phyloP scores from a whole-genome alignment of 2,329 filamentous ascomycete genomes.

The Rhynchosporium agropyri region DNA sequence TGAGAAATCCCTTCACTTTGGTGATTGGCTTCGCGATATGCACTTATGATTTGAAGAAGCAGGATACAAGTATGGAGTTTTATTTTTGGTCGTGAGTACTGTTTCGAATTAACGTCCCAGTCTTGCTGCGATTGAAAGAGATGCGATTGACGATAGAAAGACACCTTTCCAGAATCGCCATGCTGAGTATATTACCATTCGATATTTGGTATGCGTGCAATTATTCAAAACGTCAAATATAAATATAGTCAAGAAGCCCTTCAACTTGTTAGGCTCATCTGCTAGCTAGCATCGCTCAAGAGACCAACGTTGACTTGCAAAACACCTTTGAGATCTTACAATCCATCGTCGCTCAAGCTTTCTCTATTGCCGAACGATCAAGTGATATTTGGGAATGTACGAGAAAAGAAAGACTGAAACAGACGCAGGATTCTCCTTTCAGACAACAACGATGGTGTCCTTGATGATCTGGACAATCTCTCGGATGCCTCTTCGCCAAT shows the following conservation, averaged over 20 bases:
- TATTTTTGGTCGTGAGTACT: background rate
- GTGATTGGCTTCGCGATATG: constrained; percentile 19
- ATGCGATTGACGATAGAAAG: constrained; percentile 20
- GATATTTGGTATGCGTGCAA: background rate
- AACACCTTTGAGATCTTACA: constrained; percentile 27
- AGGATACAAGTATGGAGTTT: constrained; percentile 8
- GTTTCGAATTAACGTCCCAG: constrained; percentile 22
- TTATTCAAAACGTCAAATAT: constrained; percentile 16
- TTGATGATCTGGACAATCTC: constrained; percentile 28
- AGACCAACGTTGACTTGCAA: constrained; percentile 23
- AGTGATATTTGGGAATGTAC: constrained; percentile 6
- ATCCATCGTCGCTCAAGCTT: constrained; percentile 24
- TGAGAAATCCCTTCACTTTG: constrained; percentile 17
- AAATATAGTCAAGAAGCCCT: background rate
- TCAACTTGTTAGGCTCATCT: constrained; percentile 22
- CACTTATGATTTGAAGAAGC: constrained; percentile 21
- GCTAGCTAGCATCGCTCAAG: constrained; percentile 15
- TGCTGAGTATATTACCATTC: constrained; percentile 41
- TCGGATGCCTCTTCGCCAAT: constrained; percentile 23
- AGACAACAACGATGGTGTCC: constrained; percentile 27
- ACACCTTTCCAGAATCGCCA: constrained; percentile 31
- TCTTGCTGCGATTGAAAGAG: constrained; percentile 9
- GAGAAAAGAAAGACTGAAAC: background rate
- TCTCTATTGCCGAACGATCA: constrained; percentile 25
- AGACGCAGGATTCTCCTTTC: constrained; percentile 27